Evolutionary conservation across 192 early-diverging fungal genomes (phyloP), one percentile per base, ranked within the genome.

Genomic region (Podila verticillata): DNA sequence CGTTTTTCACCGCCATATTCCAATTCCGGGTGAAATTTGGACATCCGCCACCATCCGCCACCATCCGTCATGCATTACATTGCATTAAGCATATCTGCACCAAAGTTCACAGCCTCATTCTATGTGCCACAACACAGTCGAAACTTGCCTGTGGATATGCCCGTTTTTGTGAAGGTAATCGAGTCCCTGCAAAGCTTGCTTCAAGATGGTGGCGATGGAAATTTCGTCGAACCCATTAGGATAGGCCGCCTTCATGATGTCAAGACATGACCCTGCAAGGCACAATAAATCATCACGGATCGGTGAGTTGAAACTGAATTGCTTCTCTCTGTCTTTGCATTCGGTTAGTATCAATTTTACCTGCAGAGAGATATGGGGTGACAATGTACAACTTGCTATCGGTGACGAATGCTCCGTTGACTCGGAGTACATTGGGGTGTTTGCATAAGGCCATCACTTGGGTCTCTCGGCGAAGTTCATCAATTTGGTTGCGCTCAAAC

Each of bases 401-500:
- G 44, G 89, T 86, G 7, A 96, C 94, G 75, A 95, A 96, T 1
- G 94, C 93, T 47, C 93, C 92, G 72, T 91, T 91, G 24, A 96
- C 95, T 10, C 90, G 90, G 32, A 96, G 83, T 12, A 96, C 88
- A 70, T 96, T 95, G 17, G 90, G 89, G 71, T 96, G 95, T 62
- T 93, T 94, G n/a, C 92, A 95, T 29, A 96, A 73, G 5, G 89
- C 90, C 95, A 96, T 96, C 47, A 94, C 90, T 54, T 93, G 90
- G 29, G 95, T 95, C 80, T 96, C 95, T 63, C 94, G 68, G 90
- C 95, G 81, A 54, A 96, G 86, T 82, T 96, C 95, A 73, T 96
- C 95, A 70, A 96, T 96, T 81, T 96, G 95, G 75, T 94, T 93
- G 24, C 95, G 82, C 66, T 95, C 94, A 91, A 96, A 96, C 87